Conservation (phyloP, 371 early-diverging fungal species). For the Apophysomyces sp. region DNA sequence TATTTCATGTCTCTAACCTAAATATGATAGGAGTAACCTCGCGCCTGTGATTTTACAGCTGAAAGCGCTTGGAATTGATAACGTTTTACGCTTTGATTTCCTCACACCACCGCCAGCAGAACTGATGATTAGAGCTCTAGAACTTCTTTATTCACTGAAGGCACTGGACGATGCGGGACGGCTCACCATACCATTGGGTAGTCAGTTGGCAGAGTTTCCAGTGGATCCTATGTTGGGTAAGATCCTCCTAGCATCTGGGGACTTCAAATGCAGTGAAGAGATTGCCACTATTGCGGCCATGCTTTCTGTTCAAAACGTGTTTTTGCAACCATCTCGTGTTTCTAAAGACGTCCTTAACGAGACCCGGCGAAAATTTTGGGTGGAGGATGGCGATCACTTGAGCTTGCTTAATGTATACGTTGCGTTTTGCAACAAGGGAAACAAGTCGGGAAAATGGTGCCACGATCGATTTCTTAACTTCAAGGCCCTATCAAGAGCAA, state of each 20-base stretch:
- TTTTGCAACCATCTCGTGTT: conserved; percentile 53
- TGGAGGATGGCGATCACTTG: conserved; percentile 83
- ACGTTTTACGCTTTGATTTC: conserved; percentile 78
- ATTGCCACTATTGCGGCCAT: conserved; percentile 83
- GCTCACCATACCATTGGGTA: conserved; percentile 77
- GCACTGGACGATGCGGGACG: conserved; percentile 76
- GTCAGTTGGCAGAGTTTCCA: conserved; percentile 80
- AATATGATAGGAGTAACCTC: conserved; percentile 47
- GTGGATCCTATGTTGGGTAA: conserved; percentile 77
- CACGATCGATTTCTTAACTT: conserved; percentile 71
- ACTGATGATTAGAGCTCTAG: conserved; percentile 66
- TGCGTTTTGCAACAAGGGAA: conserved; percentile 65
- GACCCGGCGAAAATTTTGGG: conserved; percentile 71
- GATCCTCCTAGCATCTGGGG: conserved; percentile 65
- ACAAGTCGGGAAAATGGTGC: conserved; percentile 76
- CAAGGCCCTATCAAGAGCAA: conserved; percentile 68
- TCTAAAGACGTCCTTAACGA: conserved; percentile 54
- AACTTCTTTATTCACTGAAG: conserved; percentile 69
- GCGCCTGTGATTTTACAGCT: conserved; percentile 65
- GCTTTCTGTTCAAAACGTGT: conserved; percentile 78
- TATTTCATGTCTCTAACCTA: not conserved
- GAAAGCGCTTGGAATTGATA: conserved; percentile 77
- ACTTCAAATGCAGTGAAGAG: conserved; percentile 75
- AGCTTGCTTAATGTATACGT: conserved; percentile 79
- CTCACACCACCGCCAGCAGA: conserved; percentile 70